Evolutionary conservation across 2,329 filamentous ascomycete species (phyloP), one percentile per base, ranked within the genome.

Genomic region (Aspergillus sp.): DNA sequence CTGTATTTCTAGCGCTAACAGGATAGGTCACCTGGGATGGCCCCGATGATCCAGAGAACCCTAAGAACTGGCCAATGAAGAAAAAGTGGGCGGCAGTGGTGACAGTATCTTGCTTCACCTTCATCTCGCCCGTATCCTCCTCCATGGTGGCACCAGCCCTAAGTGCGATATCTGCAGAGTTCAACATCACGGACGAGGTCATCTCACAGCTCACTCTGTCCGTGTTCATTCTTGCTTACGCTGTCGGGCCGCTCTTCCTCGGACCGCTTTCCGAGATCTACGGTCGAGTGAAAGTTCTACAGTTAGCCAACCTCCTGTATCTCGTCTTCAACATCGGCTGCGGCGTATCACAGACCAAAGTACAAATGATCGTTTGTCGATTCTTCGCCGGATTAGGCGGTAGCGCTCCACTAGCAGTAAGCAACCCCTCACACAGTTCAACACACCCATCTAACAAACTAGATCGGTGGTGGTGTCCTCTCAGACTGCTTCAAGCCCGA

Each of bases 111-210:
- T 75, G 78, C 53, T 87, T 87, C 69, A 86, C 85, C 2, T 81
- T 88, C 64, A 84, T 88, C 61, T 86, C 85, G 2, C 86, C 87
- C 0, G 84, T 89, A 25, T 85, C 86, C 2, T 86, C 84, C 4
- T 84, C 84, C 38, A 88, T 89, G 82, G 70, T 84, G 2, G 80
- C 83, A 0, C 83, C 83, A 0, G 82, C 80, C 0, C 66, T 89
- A 41, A 70, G 71, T 8, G 71, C 77, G 2, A 84, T 89, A 51
- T 78, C 80, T n/a, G 66, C 68, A 1, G 84, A 88, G 27, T 78
- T 89, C 38, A 62, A 81, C 58, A 84, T 88, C 44, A 72, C 74
- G 0, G 77, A 77, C 51, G 69, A 75, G 38, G 76, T 83, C 27
- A 71, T 80, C 44, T 72, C 74, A 3, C 68, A 84, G 64, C 74